A percentile compares a stretch with the other conserved stretches of the same genome.
Evolutionary conservation across 1,284 basidiomycete species (phyloP).

Genomic region (Papiliotrema terrestris): DNA sequence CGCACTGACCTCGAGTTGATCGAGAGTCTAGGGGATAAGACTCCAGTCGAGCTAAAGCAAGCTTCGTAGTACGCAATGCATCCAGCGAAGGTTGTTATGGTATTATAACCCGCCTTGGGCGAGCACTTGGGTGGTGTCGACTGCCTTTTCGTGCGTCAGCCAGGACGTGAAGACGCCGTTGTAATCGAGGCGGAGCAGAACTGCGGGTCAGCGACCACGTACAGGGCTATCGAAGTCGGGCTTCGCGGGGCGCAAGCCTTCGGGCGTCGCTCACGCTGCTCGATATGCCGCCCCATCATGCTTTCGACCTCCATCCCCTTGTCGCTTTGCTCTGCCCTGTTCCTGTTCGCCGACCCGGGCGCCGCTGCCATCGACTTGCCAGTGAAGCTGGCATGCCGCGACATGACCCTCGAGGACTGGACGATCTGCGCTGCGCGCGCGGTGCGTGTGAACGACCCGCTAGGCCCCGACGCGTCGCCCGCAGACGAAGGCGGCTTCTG

Average conservation of each 20-base stretch:
- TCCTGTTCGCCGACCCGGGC: constrained; percentile 1
- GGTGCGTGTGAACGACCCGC: constrained; percentile 22
- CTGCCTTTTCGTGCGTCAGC: constrained; percentile 21
- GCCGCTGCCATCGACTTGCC: not conserved
- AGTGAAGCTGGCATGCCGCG: constrained; percentile 19
- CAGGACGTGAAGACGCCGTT: constrained; percentile 70
- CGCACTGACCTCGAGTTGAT: constrained; percentile 8
- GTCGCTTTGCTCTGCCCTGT: constrained; percentile 47
- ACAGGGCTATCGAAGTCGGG: too few species aligned
- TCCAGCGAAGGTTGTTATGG: not conserved
- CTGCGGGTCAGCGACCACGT: constrained; percentile 7
- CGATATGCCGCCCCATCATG: constrained; percentile 70
- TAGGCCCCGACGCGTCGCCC: constrained; percentile 44
- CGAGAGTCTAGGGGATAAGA: constrained; percentile 32
- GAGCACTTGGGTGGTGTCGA: constrained; percentile 9
- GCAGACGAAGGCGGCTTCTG: constrained; percentile 54
- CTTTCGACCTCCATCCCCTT: constrained; percentile 52
- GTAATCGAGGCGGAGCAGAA: constrained; percentile 78
- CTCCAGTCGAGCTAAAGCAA: constrained; percentile 23
- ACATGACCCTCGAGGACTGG: constrained; percentile 16
- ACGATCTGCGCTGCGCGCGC: constrained; percentile 20
- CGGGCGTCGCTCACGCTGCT: constrained; percentile 59
- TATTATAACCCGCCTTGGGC: constrained; percentile 24
- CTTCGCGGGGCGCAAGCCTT: too few species aligned
- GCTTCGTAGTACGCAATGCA: not conserved